phyloP scores from a whole-genome alignment of 352 stramenopile genomes.

The Globisporangium canariense region DNA sequence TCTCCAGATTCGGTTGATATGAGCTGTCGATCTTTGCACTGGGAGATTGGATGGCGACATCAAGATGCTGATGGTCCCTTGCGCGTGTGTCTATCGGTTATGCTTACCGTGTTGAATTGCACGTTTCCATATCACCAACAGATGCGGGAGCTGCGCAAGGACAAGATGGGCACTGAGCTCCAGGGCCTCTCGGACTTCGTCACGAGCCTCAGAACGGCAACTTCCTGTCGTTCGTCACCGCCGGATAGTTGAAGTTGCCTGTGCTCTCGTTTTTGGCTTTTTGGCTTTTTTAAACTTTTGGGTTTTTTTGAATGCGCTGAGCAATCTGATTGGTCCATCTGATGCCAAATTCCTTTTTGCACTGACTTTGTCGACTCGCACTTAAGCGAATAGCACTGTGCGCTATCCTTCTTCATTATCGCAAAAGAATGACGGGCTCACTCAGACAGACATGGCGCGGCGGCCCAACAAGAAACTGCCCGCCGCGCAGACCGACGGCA shows the following conservation, averaged over 20 bases:
- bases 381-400: too few relatives aligned
- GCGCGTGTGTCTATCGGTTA: not conserved
- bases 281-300: too few relatives aligned
- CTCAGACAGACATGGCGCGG: too few relatives aligned
- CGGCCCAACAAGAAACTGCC: too few relatives aligned
- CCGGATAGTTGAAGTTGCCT: conserved; percentile 7
- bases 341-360: not conserved
- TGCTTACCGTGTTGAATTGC: not conserved
- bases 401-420: not conserved
- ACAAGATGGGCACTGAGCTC: conserved; percentile 76
- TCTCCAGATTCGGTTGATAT: too few relatives aligned
- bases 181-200: conserved; percentile 92
- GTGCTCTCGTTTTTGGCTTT: not conserved
- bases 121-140: not conserved
- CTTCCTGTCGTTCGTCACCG: conserved; percentile 85
- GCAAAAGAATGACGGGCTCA: too few relatives aligned
- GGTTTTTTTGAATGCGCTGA: too few relatives aligned
- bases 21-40: conserved; percentile 19
- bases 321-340: not conserved
- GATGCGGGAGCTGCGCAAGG: conserved; percentile 91
- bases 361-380: too few relatives aligned
- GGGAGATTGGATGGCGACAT: conserved; percentile 94
- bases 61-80: conserved; percentile 31
- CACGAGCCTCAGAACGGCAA: conserved; percentile 92
- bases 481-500: too few relatives aligned